Base-by-base conservation (phyloP, 2,329 filamentous ascomycete genomes). In the Metarhizium album region DNA sequence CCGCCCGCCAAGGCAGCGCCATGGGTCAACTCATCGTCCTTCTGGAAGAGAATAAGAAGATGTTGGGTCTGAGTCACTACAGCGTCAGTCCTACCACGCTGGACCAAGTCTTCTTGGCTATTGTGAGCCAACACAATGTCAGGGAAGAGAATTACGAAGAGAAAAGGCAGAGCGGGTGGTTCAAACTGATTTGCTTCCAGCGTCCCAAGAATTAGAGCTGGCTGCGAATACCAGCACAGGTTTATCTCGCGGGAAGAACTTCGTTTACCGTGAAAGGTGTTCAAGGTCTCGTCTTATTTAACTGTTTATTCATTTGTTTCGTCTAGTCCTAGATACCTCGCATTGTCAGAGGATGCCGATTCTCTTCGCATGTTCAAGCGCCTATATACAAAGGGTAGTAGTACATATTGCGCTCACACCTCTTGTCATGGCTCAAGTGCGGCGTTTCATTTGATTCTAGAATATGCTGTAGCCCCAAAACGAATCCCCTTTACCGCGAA, bases 71-170 rank as follows among this genome's bases (percentile, higher is more conserved):
- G 46, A 84, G 88, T 63, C 88, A 94, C 66, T 96, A 91, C 67
- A 89, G 85, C 47, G 88, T 95, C 56, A 86, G 81, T 52, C 87
- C 88, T 23, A 93, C 89, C 18, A 94, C 88, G 16, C 70, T 96
- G 42, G 90, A 96, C 63, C 87, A 95, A 67, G 90, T 96, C 0
- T 96, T 96, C 67, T 67, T 96, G 64, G 78, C 78, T 24, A 93
- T 96, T 62, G 89, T 95, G 0, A 83, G 84, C 1, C 79, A 82
- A 65, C 86, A 94, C 64, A 82, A 90, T 64, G 78, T 91, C 6
- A 74, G 83, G 57, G 88, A 94, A 64, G 90, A 91, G 69, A 76
- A 78, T 22, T 78, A 76, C 47, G 70, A 70, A 14, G 62, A 62
- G 14, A 58, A 66, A 52, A 55, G 64, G 48, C 58, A 60, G 24